Base-by-base conservation (phyloP, 768 basidiomycete genomes). In the Tephrocybe sp. region DNA sequence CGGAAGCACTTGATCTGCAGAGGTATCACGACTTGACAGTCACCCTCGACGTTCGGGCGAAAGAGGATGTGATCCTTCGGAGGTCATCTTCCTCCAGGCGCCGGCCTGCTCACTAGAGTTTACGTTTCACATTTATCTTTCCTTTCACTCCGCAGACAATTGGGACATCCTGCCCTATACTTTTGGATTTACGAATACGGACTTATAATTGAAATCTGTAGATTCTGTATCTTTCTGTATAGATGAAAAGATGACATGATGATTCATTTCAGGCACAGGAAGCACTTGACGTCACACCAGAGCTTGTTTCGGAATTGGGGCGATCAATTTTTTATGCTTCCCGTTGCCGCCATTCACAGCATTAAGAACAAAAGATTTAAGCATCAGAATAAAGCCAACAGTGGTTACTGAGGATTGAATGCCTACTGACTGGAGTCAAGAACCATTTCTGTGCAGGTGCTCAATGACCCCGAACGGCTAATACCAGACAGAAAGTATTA, bases 1-100 rank as follows among this genome's bases (percentile, higher is more conserved):
- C 84, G 4, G 89, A 91, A 64, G 88, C 88, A 23, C 72, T 77
- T 41, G 90, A 93, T 65, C 69, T 91, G 58, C 78, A 83, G 61
- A 82, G 79, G 57, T 88, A 86, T 61, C 88, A 91, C 58, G 74
- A 81, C 48, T 67, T 92, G 51, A 72, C 72, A 29, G 85, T 83
- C 42, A 85, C 87, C 25, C 71, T 91, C 18, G 87, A 89, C 64
- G 83, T 84, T 25, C 75, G 76, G 37, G 70, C 75, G 21, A 78
- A 78, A 52, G 82, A 81, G 51, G 79, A 79, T 43, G 68, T 77
- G 11, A 55, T 71, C 46, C 64, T 60, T 11, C 63, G 63, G 56
- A 63, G 65, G 48, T 66, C 68, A 18, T 67, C 70, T 37, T 66
- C 69, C 15, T 66, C 66, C 37, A 61, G 67, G 23, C 55, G 64